A percentile compares a stretch with the other conserved stretches of the same genome.
Conservation (phyloP, 2,329 filamentous ascomycete species). For the Xylaria sp. region DNA sequence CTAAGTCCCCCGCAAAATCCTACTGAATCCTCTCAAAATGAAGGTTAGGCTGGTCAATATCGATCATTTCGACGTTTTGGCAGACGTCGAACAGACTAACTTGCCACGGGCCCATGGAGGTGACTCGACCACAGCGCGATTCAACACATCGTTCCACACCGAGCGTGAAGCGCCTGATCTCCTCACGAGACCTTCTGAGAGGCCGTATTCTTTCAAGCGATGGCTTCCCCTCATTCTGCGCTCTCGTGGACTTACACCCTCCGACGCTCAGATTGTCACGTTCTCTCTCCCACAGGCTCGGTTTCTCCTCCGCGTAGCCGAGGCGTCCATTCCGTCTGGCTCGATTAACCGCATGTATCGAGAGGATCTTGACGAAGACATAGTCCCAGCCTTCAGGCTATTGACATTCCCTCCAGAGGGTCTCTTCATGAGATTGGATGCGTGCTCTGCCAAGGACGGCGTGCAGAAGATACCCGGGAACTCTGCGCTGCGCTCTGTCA, state of each 20-base stretch:
- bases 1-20: neutral
- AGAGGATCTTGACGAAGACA: constrained; percentile 43
- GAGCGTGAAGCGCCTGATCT: constrained; percentile 40
- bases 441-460: constrained; percentile 52
- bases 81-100: constrained; percentile 1
- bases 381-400: constrained; percentile 35
- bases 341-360: constrained; percentile 39
- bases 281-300: constrained; percentile 40
- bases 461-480: constrained; percentile 32
- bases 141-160: constrained; percentile 47
- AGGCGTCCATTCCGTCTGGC: constrained; percentile 42
- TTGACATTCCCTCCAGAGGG: constrained; percentile 43
- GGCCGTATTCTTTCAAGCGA: constrained; percentile 46
- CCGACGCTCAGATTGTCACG: constrained; percentile 38
- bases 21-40: neutral
- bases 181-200: constrained; percentile 37
- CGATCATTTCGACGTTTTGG: constrained; percentile 3
- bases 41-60: constrained; percentile 14
- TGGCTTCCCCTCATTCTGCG: constrained; percentile 49
- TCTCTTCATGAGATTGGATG: constrained; percentile 51
- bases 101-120: neutral
- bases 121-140: constrained; percentile 22
- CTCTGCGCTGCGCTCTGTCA: constrained; percentile 37
- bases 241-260: constrained; percentile 39
- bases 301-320: constrained; percentile 41